Conservation (phyloP, 208 protist genomes). For the Plasmodiophora brassicae region DNA sequence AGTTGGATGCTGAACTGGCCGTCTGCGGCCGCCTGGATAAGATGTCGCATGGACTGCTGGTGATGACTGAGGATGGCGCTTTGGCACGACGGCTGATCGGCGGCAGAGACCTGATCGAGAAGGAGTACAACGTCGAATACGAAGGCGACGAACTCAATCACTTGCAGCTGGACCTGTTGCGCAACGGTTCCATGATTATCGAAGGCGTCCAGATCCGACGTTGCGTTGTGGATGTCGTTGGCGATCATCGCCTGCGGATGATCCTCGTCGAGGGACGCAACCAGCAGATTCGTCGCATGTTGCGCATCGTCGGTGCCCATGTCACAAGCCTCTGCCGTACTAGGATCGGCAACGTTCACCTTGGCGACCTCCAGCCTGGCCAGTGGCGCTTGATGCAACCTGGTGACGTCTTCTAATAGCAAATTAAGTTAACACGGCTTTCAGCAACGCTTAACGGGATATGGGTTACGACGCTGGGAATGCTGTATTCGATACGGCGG, state of each 20-base stretch:
- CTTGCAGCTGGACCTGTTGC: background rate
- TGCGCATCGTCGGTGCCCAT: background rate
- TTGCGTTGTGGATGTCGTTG: background rate
- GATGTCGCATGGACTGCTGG: background rate
- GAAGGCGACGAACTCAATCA: background rate
- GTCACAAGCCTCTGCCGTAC: constrained; percentile 14
- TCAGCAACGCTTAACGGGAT: too few species aligned
- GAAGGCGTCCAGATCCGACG: background rate
- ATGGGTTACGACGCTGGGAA: too few species aligned
- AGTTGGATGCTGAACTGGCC: background rate
- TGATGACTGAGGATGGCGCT: background rate
- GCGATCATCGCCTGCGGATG: background rate
- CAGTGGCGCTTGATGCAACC: background rate
- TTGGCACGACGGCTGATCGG: background rate
- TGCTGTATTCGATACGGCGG: too few species aligned
- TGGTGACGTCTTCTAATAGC: background rate
- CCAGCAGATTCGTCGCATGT: background rate
- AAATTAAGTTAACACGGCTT: too few species aligned
- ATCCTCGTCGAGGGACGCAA: background rate
- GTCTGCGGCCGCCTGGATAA: constrained; percentile 24
- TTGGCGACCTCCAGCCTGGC: background rate
- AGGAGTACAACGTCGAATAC: background rate
- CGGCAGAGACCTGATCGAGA: background rate
- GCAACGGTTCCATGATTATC: background rate
- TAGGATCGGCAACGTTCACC: background rate